Evolutionary conservation across 164 flowering plant species (phyloP), one percentile per base, ranked within the genome.

Genomic region (Aristolochia californica): DNA sequence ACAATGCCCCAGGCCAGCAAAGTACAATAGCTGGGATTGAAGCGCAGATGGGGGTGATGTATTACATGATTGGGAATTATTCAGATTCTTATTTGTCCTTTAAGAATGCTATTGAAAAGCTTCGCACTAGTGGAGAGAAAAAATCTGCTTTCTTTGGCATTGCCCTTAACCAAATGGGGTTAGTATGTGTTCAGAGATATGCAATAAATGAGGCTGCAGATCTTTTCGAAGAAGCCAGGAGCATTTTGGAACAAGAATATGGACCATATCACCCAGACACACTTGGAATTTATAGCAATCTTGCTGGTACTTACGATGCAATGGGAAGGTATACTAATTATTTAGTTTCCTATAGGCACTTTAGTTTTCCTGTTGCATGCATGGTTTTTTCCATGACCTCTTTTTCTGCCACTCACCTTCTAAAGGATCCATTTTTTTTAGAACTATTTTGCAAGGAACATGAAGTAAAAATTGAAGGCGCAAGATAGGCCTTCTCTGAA

Each of bases 231-330:
- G 97, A 91, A 74, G 90, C 98, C 45, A 82, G 77, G 73, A 57
- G 13, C 59, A 60, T 91, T 25, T 64, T 91, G 71, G 96, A 88
- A 64, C 79, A 81, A 66, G 97, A 84, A 62, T 88, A 54, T 58
- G 97, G 98, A 51, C 97, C 95, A 0, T 83, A 77, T 66, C 98
- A 91, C 59, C 91, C 94, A 44, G 97, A 91, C 53, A 91, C 98
- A 2, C 84, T 91, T 55, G 98, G 95, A 25, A 89, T 91, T 11
- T 91, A 84, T 59, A 91, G 98, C 78, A 91, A 91, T 59, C 95
- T 91, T 58, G 98, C 98, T 9, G 98, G 86, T 53, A 79, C 95
- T 23, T 91, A 91, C 70, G 98, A 91, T 76, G 98, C 98, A 49
- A 59, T 87, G 77, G 98, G 98, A 70, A 85, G 98, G 97, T 91